Percentiles rank a stretch among this genome's conserved stretches.
Conservation (phyloP, 140 eudicot genomes). For the Bidens hawaiensis region DNA sequence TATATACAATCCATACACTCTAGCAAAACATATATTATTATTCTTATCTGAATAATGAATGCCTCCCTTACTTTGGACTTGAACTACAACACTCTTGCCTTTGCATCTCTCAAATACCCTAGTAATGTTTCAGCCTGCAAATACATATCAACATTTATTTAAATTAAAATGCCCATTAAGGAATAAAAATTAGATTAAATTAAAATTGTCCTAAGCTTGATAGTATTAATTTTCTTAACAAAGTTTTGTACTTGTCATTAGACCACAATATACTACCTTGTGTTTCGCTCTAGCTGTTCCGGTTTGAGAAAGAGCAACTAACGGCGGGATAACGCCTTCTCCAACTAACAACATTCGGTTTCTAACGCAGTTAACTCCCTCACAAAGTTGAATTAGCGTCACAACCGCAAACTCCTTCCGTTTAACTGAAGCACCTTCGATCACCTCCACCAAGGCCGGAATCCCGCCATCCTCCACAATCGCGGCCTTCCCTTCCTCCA, state of each 20-base stretch:
- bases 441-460: constrained; percentile 80
- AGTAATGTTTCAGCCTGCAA: constrained; percentile 85
- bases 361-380: constrained; percentile 38
- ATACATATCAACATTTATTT: no score
- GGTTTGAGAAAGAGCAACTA: constrained; percentile 75
- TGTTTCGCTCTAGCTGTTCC: constrained; percentile 74
- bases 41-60: neutral
- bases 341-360: constrained; percentile 69
- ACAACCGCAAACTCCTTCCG: constrained; percentile 87
- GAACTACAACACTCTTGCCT: constrained; percentile 83
- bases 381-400: constrained; percentile 63
- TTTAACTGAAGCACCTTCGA: constrained; percentile 61
- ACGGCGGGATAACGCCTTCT: constrained; percentile 89
- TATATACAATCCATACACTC: constrained; percentile 47
- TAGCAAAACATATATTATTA: constrained; percentile 30
- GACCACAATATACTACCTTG: constrained; percentile 61
- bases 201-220: neutral
- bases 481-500: constrained; percentile 58
- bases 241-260: no score
- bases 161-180: no score
- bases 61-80: constrained; percentile 47
- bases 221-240: no score
- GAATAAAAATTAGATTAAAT: neutral
- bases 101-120: constrained; percentile 77
- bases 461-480: constrained; percentile 85